These are phyloP conservation scores for Rhododendron ovatum DNA, from an alignment of 148 eudicot genomes.

Conservation along the genomic window DNA sequence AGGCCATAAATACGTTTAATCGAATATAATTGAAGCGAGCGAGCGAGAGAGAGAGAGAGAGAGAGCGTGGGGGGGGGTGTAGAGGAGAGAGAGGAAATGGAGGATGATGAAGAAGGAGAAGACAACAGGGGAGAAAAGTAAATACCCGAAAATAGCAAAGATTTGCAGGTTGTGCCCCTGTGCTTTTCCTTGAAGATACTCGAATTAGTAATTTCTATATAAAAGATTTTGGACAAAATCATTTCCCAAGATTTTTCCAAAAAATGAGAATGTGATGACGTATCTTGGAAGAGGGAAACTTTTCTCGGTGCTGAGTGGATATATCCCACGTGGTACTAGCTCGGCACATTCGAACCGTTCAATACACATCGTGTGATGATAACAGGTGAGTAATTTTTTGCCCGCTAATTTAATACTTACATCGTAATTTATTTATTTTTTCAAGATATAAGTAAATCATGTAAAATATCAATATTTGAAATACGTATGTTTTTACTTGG, in stretches of 20 bases:
- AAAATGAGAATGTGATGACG: not conserved
- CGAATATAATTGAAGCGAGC: not conserved
- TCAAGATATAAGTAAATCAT: too few species aligned
- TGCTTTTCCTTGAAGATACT: conserved; percentile 7
- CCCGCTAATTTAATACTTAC: too few species aligned
- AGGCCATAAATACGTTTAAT: not conserved
- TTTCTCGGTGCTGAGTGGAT: too few species aligned
- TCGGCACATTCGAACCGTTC: not conserved
- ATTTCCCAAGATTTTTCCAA: not conserved
- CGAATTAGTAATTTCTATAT: not conserved
- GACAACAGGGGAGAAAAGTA: not conserved
- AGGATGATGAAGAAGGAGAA: not conserved
- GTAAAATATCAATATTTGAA: too few species aligned
- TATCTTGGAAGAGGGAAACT: not conserved
- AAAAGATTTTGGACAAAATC: too few species aligned
- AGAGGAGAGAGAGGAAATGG: not conserved
- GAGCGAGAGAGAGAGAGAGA: not conserved
- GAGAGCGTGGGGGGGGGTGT: not conserved
- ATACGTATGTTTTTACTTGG: too few species aligned
- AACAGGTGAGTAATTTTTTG: too few species aligned
- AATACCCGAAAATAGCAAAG: conserved; percentile 10
- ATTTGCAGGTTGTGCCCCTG: conserved; percentile 7
- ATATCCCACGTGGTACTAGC: accelerated
- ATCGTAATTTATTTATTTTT: too few species aligned
- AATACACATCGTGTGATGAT: not conserved